phyloP scores from a whole-genome alignment of 2,329 filamentous ascomycete genomes.

The Dactylellina leptospora region DNA sequence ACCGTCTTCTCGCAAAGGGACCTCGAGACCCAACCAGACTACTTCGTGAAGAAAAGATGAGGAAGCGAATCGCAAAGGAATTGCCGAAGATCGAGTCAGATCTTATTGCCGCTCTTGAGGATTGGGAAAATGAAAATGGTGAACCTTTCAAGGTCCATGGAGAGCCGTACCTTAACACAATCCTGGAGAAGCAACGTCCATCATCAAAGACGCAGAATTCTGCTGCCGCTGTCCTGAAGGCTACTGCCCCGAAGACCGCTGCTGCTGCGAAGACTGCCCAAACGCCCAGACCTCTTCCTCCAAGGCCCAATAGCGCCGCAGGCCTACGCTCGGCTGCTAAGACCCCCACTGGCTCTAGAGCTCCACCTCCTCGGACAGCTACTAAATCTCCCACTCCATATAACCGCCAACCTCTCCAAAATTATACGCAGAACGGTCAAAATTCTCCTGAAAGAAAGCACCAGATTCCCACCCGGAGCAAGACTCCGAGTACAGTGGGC shows the following conservation, averaged over 20 bases:
- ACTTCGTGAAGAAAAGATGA: slow-evolving; percentile 96
- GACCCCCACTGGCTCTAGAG: slow-evolving; percentile 29
- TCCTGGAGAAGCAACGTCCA: slow-evolving; percentile 53
- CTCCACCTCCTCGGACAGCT: slow-evolving; percentile 20
- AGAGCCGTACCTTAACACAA: slow-evolving; percentile 80
- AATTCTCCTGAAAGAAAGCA: slow-evolving; percentile 43
- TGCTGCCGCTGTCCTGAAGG: slow-evolving; percentile 36
- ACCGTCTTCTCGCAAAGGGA: slow-evolving; percentile 89
- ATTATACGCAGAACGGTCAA: slow-evolving; percentile 37
- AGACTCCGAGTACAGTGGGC: slow-evolving; percentile 39
- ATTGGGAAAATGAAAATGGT: slow-evolving; percentile 93
- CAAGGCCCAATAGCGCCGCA: slow-evolving; percentile 41
- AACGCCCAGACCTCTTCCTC: slow-evolving; percentile 34
- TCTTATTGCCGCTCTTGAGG: slow-evolving; percentile 80
- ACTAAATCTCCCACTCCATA: slow-evolving; percentile 52
- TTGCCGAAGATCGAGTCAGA: slow-evolving; percentile 88
- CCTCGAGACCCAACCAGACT: slow-evolving; percentile 93
- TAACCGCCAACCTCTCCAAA: slow-evolving; percentile 35
- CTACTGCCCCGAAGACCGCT: slow-evolving; percentile 32
- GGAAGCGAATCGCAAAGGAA: slow-evolving; percentile 95
- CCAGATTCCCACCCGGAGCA: slow-evolving; percentile 33
- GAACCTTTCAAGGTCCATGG: slow-evolving; percentile 92
- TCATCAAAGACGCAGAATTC: slow-evolving; percentile 42
- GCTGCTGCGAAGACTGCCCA: slow-evolving; percentile 20
- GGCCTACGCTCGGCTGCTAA: slow-evolving; percentile 35